These are phyloP conservation scores for Zea mays DNA, from an alignment of 176 grass and related monocot species.

Conservation along the genomic window Zm-B73-REFERENCE-NAM-5.0 NC_050104.1:41336001-41336500, in stretches of 20 bases:
- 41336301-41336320: neutral
- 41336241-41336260: neutral
- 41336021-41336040: constrained; percentile 33
- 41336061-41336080: neutral
- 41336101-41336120: constrained; percentile 34
- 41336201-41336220: too few species aligned
- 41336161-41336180: constrained; percentile 31
- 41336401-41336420: too few species aligned
- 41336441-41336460: too few species aligned
- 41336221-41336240: neutral
- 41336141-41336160: constrained; percentile 36
- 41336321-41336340: neutral
- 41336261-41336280: neutral
- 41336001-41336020: constrained; percentile 62
- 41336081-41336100: constrained; percentile 43
- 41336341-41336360: neutral
- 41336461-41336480: too few species aligned
- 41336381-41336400: too few species aligned
- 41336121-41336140: constrained; percentile 45
- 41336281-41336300: neutral
- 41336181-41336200: neutral
- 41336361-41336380: too few species aligned
- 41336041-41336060: constrained; percentile 29
- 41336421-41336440: too few species aligned
- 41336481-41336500: too few species aligned